Evolutionary conservation across 1,139 yeast species (phyloP), one percentile per base, ranked within the genome.

Genomic region (Yamadazyma spencermartinsiae): DNA sequence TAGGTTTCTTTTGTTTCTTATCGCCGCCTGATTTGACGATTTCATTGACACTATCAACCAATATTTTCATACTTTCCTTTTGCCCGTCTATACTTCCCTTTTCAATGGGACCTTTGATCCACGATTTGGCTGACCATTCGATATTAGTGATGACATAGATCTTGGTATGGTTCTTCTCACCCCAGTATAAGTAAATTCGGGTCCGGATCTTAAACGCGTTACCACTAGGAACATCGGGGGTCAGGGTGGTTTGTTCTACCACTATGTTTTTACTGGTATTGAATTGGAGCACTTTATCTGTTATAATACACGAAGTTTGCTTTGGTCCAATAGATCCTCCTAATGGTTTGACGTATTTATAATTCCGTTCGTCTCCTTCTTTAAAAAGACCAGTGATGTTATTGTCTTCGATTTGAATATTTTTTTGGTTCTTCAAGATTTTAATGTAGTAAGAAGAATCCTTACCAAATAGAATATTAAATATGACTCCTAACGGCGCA

Each of bases 211-310:
- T 74, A 60, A 94, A 94, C 1, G 87, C 73, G 50, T 76, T 78
- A 4, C 99, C 99, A 41, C 89, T 84, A 1, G 99, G 99, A 10
- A 94, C 98, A 63, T 92, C 98, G 0, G 98, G 98, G 0, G 96
- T 86, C 17, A 72, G 72, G 0, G 96, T 86, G 1, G 74, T 58
- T 51, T 86, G 90, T 28, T 79, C 74, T 2, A 87, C 82, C 26
- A 76, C 65, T 30, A 84, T 74, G 42, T 63, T 68, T 23, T 72
- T 65, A 11, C 81, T 76, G 34, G 81, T 61, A 55, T 87, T 87
- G 61, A 72, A 79, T 34, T 74, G 72, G 42, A 83, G 81, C 34
- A 87, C 63, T 7, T 76, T 72, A 51, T 94, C 99, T 2, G 81
- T 80, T 39, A 88, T 80, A 12, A 74, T 56, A 65, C 98, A 94